These are phyloP conservation scores for Zymoseptoria pseudotritici DNA, from an alignment of 2,329 filamentous ascomycete genomes.

Conservation along the genomic window DNA sequence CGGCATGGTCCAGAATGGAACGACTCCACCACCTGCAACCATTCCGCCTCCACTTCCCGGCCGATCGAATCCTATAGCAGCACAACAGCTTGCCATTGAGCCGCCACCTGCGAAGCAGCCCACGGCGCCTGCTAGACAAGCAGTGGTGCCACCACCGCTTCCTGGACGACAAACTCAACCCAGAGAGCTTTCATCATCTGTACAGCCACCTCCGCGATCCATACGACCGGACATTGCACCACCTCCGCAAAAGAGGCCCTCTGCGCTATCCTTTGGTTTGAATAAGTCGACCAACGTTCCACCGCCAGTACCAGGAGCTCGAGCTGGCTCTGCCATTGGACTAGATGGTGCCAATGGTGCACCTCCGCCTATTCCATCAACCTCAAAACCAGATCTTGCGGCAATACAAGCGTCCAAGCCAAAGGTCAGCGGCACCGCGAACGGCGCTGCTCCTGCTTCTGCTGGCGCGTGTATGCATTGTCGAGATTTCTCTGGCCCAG, in stretches of 20 bases:
- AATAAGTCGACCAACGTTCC: conserved; percentile 14
- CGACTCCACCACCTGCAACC: conserved; percentile 18
- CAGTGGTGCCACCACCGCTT: neutral
- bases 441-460: conserved; percentile 9
- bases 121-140: neutral
- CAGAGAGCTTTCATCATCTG: conserved; percentile 1
- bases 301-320: conserved; percentile 6
- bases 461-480: conserved; percentile 62
- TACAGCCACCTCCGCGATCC: conserved; percentile 4
- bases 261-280: conserved; percentile 24
- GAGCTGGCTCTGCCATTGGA: conserved; percentile 7
- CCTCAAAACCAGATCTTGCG: conserved; percentile 52
- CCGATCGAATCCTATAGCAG: neutral
- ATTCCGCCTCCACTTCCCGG: conserved; percentile 7
- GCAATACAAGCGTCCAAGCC: conserved; percentile 50
- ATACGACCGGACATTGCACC: conserved; percentile 20
- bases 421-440: conserved; percentile 13
- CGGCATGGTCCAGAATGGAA: conserved; percentile 17
- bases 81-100: neutral
- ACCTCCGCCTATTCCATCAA: conserved; percentile 47
- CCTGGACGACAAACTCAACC: conserved; percentile 5
- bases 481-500: conserved; percentile 78
- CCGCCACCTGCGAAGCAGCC: neutral
- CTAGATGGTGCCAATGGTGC: conserved; percentile 11
- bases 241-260: conserved; percentile 20